Evolutionary conservation across 2,329 filamentous ascomycete genomes (phyloP), one percentile per base, ranked within the genome.

Genomic region (Leptographium radiaticola): DNA sequence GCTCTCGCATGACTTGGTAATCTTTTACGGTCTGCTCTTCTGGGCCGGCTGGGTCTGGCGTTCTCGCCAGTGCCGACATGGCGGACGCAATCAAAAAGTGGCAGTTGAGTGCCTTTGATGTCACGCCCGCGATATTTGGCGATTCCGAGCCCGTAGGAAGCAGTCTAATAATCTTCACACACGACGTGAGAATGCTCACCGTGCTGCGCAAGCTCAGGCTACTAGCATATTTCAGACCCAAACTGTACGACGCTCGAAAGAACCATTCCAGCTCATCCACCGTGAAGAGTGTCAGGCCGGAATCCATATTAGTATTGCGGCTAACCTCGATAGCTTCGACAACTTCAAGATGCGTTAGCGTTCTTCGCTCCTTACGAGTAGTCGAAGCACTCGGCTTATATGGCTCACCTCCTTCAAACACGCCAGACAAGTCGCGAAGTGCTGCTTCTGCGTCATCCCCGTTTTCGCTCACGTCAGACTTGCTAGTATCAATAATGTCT

Each of bases 181-280:
- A 83, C 33, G 70, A 69, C 6, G 64, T 65, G 49, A 84, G 67
- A 30, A 95, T 73, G 4, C 77, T 71, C 4, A 83, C 63, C 0
- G 84, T 70, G 49, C 74, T 66, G 7, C 66, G 64, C 1, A 82
- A 71, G 30, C 76, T 65, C 73, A 84, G 83, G 1, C 55, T 58
- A 4, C 76, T 70, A 2, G 74, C 72, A 59, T 83, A 73, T 56
- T 81, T 80, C 6, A 91, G 67, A 0, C 82, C 83, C 8, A 89
- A 66, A 59, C 93, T 94, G 70, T 94, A 95, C 1, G 85, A 77
- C 58, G 87, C 91, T 58, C 83, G 83, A 40, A 83, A 84, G 64
- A 95, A 90, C 89, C 89, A 95, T 59, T 90, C 77, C 4, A 94
- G 71, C 61, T 95, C 89, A 4, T 73, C 65, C 0, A 75, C 55